A percentile compares a stretch with the other conserved stretches of the same genome.
These are phyloP conservation scores for Trichophyton simii DNA, from an alignment of 2,329 filamentous ascomycete genomes.

Conservation along the genomic window DNA sequence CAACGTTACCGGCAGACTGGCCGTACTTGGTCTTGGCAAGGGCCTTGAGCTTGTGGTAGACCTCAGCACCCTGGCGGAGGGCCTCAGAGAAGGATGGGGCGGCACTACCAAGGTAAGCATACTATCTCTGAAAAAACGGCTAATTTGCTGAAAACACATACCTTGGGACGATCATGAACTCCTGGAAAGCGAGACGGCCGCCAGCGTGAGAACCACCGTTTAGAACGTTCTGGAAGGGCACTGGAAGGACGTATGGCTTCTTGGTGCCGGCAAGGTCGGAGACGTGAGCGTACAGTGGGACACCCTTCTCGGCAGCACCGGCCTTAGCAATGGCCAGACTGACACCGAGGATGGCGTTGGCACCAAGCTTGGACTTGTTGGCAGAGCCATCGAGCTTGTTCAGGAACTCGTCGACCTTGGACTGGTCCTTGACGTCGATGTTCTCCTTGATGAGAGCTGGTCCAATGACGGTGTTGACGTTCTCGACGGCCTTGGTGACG, in stretches of 20 bases:
- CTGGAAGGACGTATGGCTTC: conserved; percentile 81
- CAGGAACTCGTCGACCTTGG: conserved; percentile 70
- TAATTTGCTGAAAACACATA: conserved; percentile 32
- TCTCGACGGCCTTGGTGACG: conserved; percentile 71
- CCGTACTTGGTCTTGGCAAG: conserved; percentile 99
- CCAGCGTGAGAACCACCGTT: conserved; percentile 94
- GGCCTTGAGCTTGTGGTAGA: conserved; percentile 94
- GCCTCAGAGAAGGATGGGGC: conserved; percentile 90
- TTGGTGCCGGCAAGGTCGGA: conserved; percentile 80
- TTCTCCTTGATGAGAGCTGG: conserved; percentile 71
- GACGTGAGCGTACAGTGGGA: conserved; percentile 78
- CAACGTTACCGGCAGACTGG: conserved; percentile 96
- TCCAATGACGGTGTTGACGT: conserved; percentile 71
- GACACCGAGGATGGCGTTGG: conserved; percentile 81
- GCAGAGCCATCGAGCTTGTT: conserved; percentile 71
- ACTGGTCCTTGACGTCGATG: conserved; percentile 76
- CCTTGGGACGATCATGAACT: conserved; percentile 89
- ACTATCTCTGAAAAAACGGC: conserved; percentile 3
- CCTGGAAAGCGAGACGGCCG: conserved; percentile 88
- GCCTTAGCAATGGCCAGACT: conserved; percentile 77
- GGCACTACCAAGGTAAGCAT: conserved; percentile 38
- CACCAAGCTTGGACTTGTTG: conserved; percentile 80
- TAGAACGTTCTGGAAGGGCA: conserved; percentile 88
- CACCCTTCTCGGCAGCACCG: conserved; percentile 75
- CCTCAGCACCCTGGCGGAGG: conserved; percentile 90